phyloP scores from a whole-genome alignment of 192 early-diverging fungal genomes.

The Spinellus fusiger region DNA sequence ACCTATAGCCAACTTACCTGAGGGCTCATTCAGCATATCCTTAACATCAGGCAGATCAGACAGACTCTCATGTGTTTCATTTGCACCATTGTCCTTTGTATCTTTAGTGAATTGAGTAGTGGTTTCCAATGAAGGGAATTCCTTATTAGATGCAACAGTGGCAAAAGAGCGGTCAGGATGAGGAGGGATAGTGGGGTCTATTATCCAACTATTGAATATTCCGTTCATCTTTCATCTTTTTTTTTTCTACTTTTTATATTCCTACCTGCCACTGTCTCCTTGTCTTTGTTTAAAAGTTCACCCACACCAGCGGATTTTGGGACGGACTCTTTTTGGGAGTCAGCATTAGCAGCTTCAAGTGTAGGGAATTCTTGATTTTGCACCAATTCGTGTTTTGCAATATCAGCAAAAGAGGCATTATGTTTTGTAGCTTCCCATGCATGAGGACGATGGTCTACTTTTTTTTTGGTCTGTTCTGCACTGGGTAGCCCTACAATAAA shows the following conservation, averaged over 20 bases:
- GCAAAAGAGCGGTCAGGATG: conserved; percentile 26
- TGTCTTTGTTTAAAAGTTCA: conserved; percentile 10
- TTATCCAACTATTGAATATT: background rate
- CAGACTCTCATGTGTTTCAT: background rate
- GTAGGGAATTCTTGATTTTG: conserved; percentile 19
- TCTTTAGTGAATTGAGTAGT: background rate
- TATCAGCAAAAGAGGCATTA: conserved; percentile 18
- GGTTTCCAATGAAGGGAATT: conserved; percentile 12
- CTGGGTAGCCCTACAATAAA: background rate
- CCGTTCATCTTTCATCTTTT: background rate
- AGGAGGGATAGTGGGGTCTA: conserved; percentile 11
- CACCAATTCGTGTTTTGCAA: conserved; percentile 11
- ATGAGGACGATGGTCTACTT: background rate
- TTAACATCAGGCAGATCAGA: conserved; percentile 21
- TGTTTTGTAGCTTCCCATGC: background rate
- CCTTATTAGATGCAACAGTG: conserved; percentile 11
- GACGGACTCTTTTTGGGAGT: background rate
- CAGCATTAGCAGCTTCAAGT: conserved; percentile 2
- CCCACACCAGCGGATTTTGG: conserved; percentile 13
- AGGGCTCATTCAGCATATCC: conserved; percentile 18
- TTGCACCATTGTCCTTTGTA: background rate
- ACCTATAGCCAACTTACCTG: conserved; percentile 7
- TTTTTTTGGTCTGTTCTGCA: background rate
- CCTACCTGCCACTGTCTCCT: background rate
- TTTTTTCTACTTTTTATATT: background rate